Evolutionary conservation across 352 stramenopile species (phyloP), one percentile per base, ranked within the genome.

Genomic region (Globisporangium cylindrosporum): DNA sequence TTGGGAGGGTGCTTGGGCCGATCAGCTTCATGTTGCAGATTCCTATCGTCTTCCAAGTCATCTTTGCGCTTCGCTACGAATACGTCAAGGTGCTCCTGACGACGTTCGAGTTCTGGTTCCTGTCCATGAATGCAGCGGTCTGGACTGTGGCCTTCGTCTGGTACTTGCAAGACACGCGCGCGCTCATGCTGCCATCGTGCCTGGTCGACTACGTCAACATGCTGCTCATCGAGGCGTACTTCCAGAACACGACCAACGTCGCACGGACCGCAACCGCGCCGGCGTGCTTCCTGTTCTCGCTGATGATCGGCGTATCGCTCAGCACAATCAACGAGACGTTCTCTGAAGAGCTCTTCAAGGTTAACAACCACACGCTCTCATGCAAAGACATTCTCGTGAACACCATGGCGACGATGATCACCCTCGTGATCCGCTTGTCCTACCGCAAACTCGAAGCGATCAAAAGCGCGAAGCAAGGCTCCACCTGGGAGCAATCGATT

Each of bases 91-190:
- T 73, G 29, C 41, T 71, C 24, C n/a, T 22, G 3, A 12, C 10
- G 10, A 70, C 63, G 12, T 73, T 67, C 38, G 57, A 73, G 24
- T 67, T 73, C 34, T 65, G 56, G 57, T 67, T 70, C 24, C 49
- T 71, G 20, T 4, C 43, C 1, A 18, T 60, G 15, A 70, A 18
- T 4, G 58, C 38, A 6, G 55, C 41, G 46, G 66, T 70, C 15
- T 73, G 63, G 68, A 36, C 43, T 1, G 3, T 58, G 2, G 15
- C 56, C 15, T 49, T 67, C 18, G 27, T 27, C 15, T 48, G 43
- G 7, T 66, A 66, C 36, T 25, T 70, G 18, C 25, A 62, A 22
- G 68, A 70, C 15, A 49, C 41, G 0, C 68, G 63, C 27, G 57
- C 49, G 20, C n/a, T 59, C 22, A 29, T 70, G 25, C 22, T 62